Conservation (phyloP, 2,329 filamentous ascomycete species). For the Chaetomiaceae sp. region DNA sequence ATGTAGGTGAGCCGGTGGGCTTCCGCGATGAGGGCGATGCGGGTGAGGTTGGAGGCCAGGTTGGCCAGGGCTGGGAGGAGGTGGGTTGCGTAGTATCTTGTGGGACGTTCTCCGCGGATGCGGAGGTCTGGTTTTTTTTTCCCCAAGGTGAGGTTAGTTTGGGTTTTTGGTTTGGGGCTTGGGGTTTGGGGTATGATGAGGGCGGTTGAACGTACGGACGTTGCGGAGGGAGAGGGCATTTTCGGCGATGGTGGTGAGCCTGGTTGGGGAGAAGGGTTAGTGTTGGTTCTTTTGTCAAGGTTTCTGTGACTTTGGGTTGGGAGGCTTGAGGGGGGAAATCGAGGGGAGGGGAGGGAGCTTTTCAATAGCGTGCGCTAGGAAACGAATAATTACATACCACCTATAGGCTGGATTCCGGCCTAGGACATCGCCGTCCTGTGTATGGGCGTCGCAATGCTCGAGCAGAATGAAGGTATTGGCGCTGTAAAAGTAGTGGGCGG, state of each 20-base stretch:
- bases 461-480: conserved; percentile 3
- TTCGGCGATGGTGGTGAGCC: neutral
- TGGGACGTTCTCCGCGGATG: neutral
- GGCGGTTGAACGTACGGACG: neutral
- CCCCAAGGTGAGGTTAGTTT: neutral
- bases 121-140: neutral
- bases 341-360: neutral
- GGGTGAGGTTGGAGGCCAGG: neutral
- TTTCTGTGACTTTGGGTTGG: neutral
- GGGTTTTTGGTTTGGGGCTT: neutral
- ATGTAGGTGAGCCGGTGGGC: neutral
- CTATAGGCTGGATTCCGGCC: neutral
- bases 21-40: neutral
- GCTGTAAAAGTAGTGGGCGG: conserved; percentile 2
- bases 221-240: neutral
- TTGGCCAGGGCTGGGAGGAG: neutral
- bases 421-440: neutral
- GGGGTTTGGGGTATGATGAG: neutral
- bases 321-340: neutral
- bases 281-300: neutral
- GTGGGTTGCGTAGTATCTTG: neutral
- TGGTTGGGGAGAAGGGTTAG: neutral
- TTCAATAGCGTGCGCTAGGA: too few relatives aligned
- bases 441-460: neutral
- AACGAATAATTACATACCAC: neutral